phyloP scores from a whole-genome alignment of 768 basidiomycete species.

The Gloeopeniophorella convolvens region DNA sequence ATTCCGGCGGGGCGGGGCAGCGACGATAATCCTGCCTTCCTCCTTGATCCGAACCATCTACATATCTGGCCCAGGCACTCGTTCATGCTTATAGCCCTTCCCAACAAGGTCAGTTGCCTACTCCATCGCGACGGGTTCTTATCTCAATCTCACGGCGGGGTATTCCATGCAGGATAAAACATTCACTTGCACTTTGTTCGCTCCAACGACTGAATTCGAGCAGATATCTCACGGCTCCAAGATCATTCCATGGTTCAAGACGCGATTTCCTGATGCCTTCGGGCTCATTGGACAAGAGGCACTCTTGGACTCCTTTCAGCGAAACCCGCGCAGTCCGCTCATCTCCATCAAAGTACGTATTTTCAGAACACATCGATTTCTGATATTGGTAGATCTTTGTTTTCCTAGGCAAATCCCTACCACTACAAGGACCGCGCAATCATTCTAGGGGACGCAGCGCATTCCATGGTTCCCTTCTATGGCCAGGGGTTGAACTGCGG shows the following conservation, averaged over 20 bases:
- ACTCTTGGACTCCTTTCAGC: conserved; percentile 69
- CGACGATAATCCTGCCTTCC: conserved; percentile 60
- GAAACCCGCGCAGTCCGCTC: conserved; percentile 82
- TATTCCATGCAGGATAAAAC: conserved; percentile 62
- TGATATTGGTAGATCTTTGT: not conserved
- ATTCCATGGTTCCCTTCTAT: conserved; percentile 98
- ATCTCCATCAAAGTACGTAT: conserved; percentile 83
- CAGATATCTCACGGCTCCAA: conserved; percentile 51
- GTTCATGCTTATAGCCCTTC: conserved; percentile 98
- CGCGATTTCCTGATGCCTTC: conserved; percentile 85
- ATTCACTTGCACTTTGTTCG: conserved; percentile 96
- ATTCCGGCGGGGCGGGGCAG: conserved; percentile 74
- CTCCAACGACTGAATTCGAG: conserved; percentile 72
- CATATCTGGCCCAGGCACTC: conserved; percentile 99
- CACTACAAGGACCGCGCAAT: conserved; percentile 86
- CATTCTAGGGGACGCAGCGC: conserved; percentile 90
- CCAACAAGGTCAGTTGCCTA: conserved; percentile 73
- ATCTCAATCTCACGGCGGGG: conserved; percentile 13
- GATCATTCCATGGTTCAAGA: conserved; percentile 69
- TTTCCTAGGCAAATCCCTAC: conserved; percentile 67
- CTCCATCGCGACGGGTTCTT: conserved; percentile 23
- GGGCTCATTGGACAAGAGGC: conserved; percentile 74
- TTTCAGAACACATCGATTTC: conserved; percentile 20
- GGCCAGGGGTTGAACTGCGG: conserved; percentile 98
- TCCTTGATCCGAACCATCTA: conserved; percentile 90